Base-by-base conservation (phyloP, 306 rosid species). In the Prunus salicina region DNA sequence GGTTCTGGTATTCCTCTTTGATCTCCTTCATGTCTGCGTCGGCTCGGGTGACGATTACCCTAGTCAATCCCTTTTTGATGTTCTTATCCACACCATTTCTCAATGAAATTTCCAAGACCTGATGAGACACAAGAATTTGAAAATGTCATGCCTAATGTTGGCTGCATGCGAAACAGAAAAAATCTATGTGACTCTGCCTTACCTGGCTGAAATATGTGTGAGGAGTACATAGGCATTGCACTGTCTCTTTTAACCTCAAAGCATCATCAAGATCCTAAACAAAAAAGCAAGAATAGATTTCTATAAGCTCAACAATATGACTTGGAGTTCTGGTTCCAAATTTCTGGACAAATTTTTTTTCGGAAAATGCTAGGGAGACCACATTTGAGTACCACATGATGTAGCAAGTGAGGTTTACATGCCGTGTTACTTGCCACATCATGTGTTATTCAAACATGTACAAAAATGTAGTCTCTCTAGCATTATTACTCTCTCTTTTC, bases 31-130 rank as follows among this genome's bases (percentile, higher is more conserved):
- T 87, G 82, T 91, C 96, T 43, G 38, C 45, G 41, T 95, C 97
- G 20, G 97, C 92, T 82, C 96, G 77, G 51, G 99, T 88, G 32
- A 92, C 91, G 19, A 92, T 72, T n/a, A 95, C 92, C 76, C 99
- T 91, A 58, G 97, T 89, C 76, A 92, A 77, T 24, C 84, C 88
- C 74, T 92, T 95, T 69, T 88, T 90, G 50, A 65, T 75, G 12
- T 67, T 83, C 82, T 92, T 89, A 19, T 95, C 84, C 8, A 76
- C 90, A 69, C 88, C 93, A 75, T 62, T 76, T 79, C 50, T 87
- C 80, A 95, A 67, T 52, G 99, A 71, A 34, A 63, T 63, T 57
- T 89, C 80, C 88, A 95, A 74, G 66, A 91, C 89, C 97, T 87
- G 71, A 47, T 82, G 62, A 60, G 32, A 9, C 0, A 38, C 6